Evolutionary conservation across 129 eudicot genomes (phyloP).

Genomic region (Dittrichia graveolens): DNA sequence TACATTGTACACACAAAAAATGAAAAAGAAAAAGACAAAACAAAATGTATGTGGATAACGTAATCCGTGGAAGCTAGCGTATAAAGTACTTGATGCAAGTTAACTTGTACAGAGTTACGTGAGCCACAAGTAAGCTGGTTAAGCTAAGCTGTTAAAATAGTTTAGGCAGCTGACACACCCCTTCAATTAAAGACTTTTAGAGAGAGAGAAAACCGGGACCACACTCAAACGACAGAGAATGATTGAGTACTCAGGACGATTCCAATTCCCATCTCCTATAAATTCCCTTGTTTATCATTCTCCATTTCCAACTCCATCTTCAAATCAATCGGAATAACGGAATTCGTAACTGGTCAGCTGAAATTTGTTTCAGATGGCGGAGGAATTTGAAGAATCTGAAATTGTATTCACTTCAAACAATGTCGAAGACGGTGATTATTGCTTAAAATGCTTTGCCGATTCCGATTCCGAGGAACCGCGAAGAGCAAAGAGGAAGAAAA

Average conservation of each 20-base stretch:
- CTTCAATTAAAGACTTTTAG: slow-evolving; percentile 28
- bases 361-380: slow-evolving; percentile 28
- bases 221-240: slow-evolving; percentile 41
- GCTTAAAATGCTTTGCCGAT: slow-evolving; percentile 1
- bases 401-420: slow-evolving; percentile 31
- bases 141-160: slow-evolving; percentile 8
- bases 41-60: not conserved
- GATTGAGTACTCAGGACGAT: slow-evolving; percentile 41
- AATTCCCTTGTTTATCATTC: slow-evolving; percentile 16
- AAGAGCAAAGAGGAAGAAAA: slow-evolving; percentile 25
- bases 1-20: not conserved
- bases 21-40: not conserved
- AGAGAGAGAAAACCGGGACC: slow-evolving; percentile 37
- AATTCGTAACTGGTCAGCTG: not conserved
- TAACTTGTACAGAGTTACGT: slow-evolving; percentile 35
- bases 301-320: slow-evolving; percentile 2
- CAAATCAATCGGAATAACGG: not conserved
- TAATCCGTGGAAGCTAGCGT: slow-evolving; percentile 16
- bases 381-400: slow-evolving; percentile 48
- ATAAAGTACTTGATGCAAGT: slow-evolving; percentile 34
- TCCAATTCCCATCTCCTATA: slow-evolving; percentile 34
- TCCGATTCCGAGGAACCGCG: slow-evolving; percentile 19
- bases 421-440: not conserved
- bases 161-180: slow-evolving; percentile 36
- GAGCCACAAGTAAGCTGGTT: slow-evolving; percentile 37